These are phyloP conservation scores for Podochytrium sp. DNA, from an alignment of 192 early-diverging fungal genomes.

Conservation along the genomic window DNA sequence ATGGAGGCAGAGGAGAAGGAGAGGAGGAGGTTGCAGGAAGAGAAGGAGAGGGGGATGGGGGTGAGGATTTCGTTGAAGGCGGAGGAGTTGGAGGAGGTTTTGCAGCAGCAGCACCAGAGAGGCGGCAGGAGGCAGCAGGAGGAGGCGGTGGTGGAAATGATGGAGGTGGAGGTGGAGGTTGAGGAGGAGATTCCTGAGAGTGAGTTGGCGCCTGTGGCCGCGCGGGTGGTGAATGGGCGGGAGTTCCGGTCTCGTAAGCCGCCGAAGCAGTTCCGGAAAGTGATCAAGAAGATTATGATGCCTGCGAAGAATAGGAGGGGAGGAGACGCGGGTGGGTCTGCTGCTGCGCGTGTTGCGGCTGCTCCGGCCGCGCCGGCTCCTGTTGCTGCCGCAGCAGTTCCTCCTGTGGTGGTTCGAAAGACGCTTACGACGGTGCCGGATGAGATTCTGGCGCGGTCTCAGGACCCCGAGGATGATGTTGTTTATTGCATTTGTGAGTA, in stretches of 20 bases:
- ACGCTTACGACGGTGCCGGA: not conserved
- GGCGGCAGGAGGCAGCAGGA: no score
- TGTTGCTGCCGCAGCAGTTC: not conserved
- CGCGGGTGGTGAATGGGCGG: constrained; percentile 20
- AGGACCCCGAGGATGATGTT: constrained; percentile 15
- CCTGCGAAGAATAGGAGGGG: not conserved
- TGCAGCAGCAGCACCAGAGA: not conserved
- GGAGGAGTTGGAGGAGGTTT: not conserved
- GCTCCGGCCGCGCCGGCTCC: not conserved
- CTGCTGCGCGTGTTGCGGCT: not conserved
- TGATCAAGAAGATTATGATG: constrained; percentile 22
- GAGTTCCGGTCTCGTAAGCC: constrained; percentile 14
- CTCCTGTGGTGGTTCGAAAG: not conserved
- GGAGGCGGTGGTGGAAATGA: not conserved
- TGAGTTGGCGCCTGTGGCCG: not conserved
- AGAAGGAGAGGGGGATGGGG: not conserved
- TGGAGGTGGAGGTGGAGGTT: constrained; percentile 25
- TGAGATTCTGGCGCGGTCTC: constrained; percentile 2
- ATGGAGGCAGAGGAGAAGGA: constrained; percentile 8
- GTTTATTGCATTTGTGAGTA: constrained; percentile 27
- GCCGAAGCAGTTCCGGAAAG: constrained; percentile 22
- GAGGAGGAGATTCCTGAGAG: constrained; percentile 13
- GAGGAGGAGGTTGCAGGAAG: not conserved
- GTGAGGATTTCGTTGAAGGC: not conserved
- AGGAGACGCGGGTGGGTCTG: not conserved